Conservation (phyloP, 345 rosid genomes). For the Moringa oleifera region DNA sequence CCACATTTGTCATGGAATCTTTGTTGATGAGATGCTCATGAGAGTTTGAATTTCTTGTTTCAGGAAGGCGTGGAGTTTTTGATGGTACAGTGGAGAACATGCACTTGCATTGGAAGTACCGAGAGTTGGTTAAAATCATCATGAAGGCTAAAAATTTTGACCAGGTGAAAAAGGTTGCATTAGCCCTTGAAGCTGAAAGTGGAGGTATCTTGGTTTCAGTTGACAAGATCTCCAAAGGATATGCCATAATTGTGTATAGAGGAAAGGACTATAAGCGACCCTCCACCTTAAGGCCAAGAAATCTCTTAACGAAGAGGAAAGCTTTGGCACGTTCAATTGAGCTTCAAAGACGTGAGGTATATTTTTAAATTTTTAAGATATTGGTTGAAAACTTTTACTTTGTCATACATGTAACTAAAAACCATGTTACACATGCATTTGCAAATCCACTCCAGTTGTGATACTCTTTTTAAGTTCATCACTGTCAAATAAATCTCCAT, state of each 20-base stretch:
- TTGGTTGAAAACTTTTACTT: slow-evolving; percentile 9
- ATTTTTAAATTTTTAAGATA: slow-evolving; percentile 1
- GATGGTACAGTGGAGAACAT: slow-evolving; percentile 96
- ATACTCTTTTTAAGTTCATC: not conserved
- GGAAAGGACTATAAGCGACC: slow-evolving; percentile 90
- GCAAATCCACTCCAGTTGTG: slow-evolving; percentile 1
- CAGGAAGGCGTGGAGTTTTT: slow-evolving; percentile 93
- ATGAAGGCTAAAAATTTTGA: slow-evolving; percentile 71
- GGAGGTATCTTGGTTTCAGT: slow-evolving; percentile 89
- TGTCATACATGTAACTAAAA: slow-evolving; percentile 2
- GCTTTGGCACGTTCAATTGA: slow-evolving; percentile 96
- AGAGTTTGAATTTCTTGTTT: slow-evolving; percentile 22
- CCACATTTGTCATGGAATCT: not conserved
- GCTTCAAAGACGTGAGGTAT: slow-evolving; percentile 88
- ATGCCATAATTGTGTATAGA: slow-evolving; percentile 73
- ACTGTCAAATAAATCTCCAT: not conserved
- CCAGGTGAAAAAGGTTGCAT: slow-evolving; percentile 70
- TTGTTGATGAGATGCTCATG: slow-evolving; percentile 14
- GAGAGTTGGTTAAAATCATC: slow-evolving; percentile 82
- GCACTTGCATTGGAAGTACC: slow-evolving; percentile 98
- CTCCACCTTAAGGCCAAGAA: slow-evolving; percentile 68
- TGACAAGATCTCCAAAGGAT: slow-evolving; percentile 88
- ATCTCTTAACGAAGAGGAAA: slow-evolving; percentile 91
- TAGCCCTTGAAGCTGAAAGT: slow-evolving; percentile 95
- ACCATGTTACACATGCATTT: slow-evolving; percentile 9